A percentile compares a stretch with the other conserved stretches of the same genome.
phyloP scores from a whole-genome alignment of 495 filamentous ascomycete genomes.

The Xylaria curta region DNA sequence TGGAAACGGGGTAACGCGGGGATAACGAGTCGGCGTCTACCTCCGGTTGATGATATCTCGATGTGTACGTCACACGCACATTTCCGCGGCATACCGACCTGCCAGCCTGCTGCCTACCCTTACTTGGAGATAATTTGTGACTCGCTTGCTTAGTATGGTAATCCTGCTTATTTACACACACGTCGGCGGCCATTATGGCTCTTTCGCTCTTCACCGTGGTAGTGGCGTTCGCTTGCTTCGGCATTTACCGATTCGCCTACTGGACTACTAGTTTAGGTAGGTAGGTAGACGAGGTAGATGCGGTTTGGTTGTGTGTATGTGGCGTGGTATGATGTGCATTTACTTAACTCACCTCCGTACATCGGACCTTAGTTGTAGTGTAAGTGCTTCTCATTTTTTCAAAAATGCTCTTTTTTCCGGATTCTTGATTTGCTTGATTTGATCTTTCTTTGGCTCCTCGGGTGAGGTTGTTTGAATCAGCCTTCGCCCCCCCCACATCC shows the following conservation, averaged over 20 bases:
- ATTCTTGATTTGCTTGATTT: background rate
- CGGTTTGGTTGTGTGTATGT: background rate
- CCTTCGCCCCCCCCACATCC: too few relatives aligned
- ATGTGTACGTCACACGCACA: background rate
- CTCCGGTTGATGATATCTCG: background rate
- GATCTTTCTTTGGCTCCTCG: background rate
- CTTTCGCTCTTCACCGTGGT: background rate
- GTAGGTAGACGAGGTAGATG: background rate
- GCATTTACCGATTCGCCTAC: background rate
- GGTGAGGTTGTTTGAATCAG: background rate
- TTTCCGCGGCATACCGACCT: too few relatives aligned
- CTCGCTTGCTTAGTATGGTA: background rate
- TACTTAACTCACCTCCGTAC: background rate
- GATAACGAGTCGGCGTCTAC: background rate
- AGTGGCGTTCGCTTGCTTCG: background rate
- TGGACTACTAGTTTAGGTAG: background rate
- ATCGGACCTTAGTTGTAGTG: background rate
- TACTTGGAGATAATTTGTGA: background rate
- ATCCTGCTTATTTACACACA: background rate
- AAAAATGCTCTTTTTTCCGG: background rate
- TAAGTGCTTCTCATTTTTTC: background rate
- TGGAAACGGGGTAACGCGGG: background rate
- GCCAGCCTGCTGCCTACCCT: background rate
- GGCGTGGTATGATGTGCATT: background rate
- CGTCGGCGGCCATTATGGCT: background rate